These are phyloP conservation scores for Beauveria pseudobassiana DNA, from an alignment of 2,329 filamentous ascomycete species.

Conservation along the genomic window DNA sequence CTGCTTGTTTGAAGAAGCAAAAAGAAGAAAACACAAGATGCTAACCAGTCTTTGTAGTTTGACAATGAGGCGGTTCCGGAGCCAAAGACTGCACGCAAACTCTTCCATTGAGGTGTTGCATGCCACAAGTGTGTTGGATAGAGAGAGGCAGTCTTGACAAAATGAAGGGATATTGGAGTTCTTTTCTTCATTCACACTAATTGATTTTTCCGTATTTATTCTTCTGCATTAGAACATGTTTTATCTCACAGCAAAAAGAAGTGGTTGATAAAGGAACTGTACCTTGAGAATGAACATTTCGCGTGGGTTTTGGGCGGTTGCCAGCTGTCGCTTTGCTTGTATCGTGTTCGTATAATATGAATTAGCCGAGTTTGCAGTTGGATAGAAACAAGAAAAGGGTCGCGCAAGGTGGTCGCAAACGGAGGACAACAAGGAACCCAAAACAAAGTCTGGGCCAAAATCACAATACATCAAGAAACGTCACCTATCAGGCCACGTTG, in stretches of 20 bases:
- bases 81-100: constrained; percentile 23
- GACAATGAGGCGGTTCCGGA: constrained; percentile 32
- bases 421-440: no score
- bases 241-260: neutral
- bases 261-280: neutral
- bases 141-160: neutral
- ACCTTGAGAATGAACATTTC: no score
- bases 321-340: no score
- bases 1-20: neutral
- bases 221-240: neutral
- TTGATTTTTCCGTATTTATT: neutral
- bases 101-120: constrained; percentile 31
- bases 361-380: no score
- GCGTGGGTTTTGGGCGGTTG: no score
- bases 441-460: no score
- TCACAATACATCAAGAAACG: no score
- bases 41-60: constrained; percentile 23
- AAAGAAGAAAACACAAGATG: neutral
- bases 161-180: neutral
- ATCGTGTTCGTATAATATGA: no score
- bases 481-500: no score
- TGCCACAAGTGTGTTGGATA: neutral
- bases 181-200: neutral
- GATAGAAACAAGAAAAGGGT: no score
- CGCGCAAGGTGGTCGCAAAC: no score